A percentile compares a stretch with the other conserved stretches of the same genome.
Evolutionary conservation across 1,284 basidiomycete genomes (phyloP).

Genomic region (Moesziomyces globuligerus): DNA sequence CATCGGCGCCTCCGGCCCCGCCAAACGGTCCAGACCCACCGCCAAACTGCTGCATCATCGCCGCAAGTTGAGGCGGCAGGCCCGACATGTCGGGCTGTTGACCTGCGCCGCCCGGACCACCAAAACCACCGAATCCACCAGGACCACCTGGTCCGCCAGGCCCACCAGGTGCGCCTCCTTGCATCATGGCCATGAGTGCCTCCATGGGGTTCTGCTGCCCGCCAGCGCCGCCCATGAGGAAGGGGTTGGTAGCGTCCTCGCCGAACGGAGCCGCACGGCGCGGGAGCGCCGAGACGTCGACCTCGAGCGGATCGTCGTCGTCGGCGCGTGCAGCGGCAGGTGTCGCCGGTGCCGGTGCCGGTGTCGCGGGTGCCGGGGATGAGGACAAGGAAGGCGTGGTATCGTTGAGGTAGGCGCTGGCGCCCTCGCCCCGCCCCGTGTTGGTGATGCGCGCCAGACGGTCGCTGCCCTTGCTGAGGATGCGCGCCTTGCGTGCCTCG

Average conservation of each 20-base stretch:
- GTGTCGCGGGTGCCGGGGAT: not conserved
- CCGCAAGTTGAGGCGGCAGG: constrained; percentile 40
- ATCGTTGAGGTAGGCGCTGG: constrained; percentile 53
- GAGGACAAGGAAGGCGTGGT: constrained; percentile 14
- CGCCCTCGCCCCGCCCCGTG: constrained; percentile 62
- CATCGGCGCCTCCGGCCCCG: constrained; percentile 5
- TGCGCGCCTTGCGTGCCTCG: constrained; percentile 64
- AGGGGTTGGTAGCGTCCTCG: constrained; percentile 28
- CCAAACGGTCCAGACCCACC: not conserved
- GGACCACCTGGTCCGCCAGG: constrained; percentile 5
- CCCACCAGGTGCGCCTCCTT: constrained; percentile 16
- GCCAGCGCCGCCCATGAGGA: constrained; percentile 24
- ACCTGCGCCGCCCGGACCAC: constrained; percentile 5
- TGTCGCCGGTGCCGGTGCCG: not conserved
- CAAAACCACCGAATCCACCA: constrained; percentile 16
- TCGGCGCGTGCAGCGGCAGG: constrained; percentile 6
- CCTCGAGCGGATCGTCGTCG: constrained; percentile 56
- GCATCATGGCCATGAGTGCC: constrained; percentile 51
- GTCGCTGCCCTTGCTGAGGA: constrained; percentile 62
- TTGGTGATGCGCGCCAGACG: constrained; percentile 64
- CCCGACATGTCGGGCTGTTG: constrained; percentile 36
- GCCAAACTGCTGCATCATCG: constrained; percentile 53
- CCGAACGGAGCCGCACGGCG: constrained; percentile 8
- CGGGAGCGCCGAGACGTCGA: constrained; percentile 43
- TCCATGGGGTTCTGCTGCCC: constrained; percentile 37